These are phyloP conservation scores for Lyophyllum semitale DNA, from an alignment of 768 basidiomycete genomes.

Conservation along the genomic window DNA sequence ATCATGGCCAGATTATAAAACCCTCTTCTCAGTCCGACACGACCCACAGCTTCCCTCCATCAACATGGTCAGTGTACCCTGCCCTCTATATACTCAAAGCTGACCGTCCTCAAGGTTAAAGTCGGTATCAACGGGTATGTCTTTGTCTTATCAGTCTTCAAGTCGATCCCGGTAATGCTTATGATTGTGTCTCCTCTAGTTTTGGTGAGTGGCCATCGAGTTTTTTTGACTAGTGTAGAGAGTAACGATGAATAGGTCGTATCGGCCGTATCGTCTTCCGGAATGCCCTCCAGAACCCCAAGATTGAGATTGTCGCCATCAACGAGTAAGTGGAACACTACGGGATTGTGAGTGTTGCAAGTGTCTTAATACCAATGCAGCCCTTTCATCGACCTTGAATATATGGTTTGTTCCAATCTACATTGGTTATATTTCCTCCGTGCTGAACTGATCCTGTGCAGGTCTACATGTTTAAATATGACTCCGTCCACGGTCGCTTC, in stretches of 20 bases:
- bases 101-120: constrained; percentile 53
- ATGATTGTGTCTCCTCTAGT: constrained; percentile 40
- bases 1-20: too few species aligned
- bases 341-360: background rate
- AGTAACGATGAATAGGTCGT: constrained; percentile 64
- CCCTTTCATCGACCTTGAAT: constrained; percentile 95
- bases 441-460: constrained; percentile 25
- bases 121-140: constrained; percentile 95
- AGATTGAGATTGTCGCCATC: constrained; percentile 87
- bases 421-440: background rate
- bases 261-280: constrained; percentile 98
- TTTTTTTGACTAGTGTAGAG: background rate
- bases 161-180: constrained; percentile 13
- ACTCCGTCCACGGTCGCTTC: constrained; percentile 92
- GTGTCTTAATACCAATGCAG: constrained; percentile 38
- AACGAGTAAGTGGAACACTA: constrained; percentile 72
- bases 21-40: constrained; percentile 13
- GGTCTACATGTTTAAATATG: constrained; percentile 99
- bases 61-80: constrained; percentile 22
- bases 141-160: constrained; percentile 11
- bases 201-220: constrained; percentile 61
- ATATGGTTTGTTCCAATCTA: constrained; percentile 85
- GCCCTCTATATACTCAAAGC: background rate
- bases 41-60: constrained; percentile 11
- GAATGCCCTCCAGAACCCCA: constrained; percentile 79